Base-by-base conservation (phyloP, 2,329 filamentous ascomycete genomes). In the Esteya vermicola region DNA sequence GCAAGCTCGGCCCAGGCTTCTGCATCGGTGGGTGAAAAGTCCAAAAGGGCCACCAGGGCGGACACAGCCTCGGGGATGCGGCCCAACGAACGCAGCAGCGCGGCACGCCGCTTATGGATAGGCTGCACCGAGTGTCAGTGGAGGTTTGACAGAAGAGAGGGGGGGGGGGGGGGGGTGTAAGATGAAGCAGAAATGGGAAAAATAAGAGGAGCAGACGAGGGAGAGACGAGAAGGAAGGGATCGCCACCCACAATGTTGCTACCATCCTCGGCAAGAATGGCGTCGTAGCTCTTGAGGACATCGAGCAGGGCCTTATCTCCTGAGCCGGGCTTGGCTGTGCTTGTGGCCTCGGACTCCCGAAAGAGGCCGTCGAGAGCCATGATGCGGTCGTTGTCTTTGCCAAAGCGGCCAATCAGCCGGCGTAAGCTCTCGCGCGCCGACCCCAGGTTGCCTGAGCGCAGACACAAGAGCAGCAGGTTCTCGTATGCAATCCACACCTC, bases 1-100 rank as follows among this genome's bases (percentile, higher is more conserved):
- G 84, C 76, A 49, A 96, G 67, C 62, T 98, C 91, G 39, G 85
- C 75, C 91, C 91, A 98, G 9, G 83, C 79, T 63, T 98, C 91
- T 6, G 81, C 78, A 62, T 98, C 91, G 2, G 84, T 94, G 2
- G 91, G 88, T 40, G 79, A 82, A 45, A 81, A 78, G 54, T 93
- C 82, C 35, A 98, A 64, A 22, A 96, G 68, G 42, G 78, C 70
- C 45, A 78, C 76, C 43, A 96, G 62, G 22, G 80, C 77, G 25
- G 74, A 63, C 33, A 88, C 81, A 1, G 91, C 84, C 47, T 95
- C 85, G 2, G 71, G 52, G 2, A 65, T 64, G 51, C 75, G 77
- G 23, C 76, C 78, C 57, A 93, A 68, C 22, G 80, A 81, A 50
- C 78, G 76, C 43, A 96, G 64, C 27, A 96, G 68, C 6, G 86